These are phyloP conservation scores for Lolium rigidum DNA, from an alignment of 176 grass and related monocot genomes.

Conservation along the genomic window DNA sequence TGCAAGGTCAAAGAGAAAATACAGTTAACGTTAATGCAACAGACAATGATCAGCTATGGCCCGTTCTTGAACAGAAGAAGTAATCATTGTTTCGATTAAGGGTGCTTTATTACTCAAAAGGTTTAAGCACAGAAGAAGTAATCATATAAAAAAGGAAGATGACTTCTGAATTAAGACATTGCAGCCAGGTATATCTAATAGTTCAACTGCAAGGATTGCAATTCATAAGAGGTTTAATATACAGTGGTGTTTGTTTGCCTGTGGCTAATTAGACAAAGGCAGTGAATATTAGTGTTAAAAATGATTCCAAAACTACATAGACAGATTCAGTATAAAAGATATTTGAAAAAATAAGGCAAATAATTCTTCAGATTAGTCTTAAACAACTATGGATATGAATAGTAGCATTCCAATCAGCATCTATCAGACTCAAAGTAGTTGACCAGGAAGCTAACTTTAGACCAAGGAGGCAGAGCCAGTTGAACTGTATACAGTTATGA, in stretches of 20 bases:
- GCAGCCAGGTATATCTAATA: slow-evolving; percentile 2
- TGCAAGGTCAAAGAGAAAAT: slow-evolving; percentile 29
- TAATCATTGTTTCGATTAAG: too few relatives aligned
- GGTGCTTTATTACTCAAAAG: too few relatives aligned
- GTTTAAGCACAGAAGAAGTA: too few relatives aligned
- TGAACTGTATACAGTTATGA: not conserved
- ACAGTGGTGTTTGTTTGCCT: slow-evolving; percentile 33
- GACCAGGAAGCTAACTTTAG: slow-evolving; percentile 17
- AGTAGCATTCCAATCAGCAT: not conserved
- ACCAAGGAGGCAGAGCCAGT: not conserved
- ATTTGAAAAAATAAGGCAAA: not conserved
- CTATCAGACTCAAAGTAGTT: not conserved
- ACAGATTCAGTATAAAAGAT: slow-evolving; percentile 4
- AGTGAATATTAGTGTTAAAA: slow-evolving; percentile 1
- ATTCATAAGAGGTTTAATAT: slow-evolving; percentile 30
- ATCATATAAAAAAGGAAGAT: slow-evolving; percentile 33
- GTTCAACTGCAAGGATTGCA: slow-evolving; percentile 44
- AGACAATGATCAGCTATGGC: not conserved
- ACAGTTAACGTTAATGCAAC: slow-evolving; percentile 7
- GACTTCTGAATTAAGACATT: slow-evolving; percentile 51
- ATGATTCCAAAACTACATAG: not conserved
- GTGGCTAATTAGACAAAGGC: slow-evolving; percentile 12
- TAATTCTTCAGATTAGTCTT: not conserved
- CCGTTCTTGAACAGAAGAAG: not conserved
- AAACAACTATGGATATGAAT: not conserved